Percentiles rank a stretch among this genome's conserved stretches.
Conservation (phyloP, 2,329 filamentous ascomycete species). For the Paecilomyces fulvus region DNA sequence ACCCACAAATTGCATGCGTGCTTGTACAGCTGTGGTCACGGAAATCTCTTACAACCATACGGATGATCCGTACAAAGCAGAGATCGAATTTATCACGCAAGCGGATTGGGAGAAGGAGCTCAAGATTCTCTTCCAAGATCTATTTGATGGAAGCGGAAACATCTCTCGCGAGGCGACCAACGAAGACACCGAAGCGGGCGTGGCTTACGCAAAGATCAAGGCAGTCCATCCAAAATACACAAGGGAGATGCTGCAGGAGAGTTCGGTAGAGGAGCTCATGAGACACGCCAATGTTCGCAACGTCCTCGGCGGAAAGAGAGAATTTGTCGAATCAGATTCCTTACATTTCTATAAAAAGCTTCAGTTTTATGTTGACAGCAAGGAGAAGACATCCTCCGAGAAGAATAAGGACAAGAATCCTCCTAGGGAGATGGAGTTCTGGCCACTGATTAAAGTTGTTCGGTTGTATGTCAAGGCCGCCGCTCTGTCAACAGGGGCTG, state of each 20-base stretch:
- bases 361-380: too few species aligned
- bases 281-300: too few species aligned
- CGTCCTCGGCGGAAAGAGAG: too few species aligned
- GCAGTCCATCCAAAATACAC: too few species aligned
- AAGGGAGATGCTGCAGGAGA: too few species aligned
- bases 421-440: slow-evolving; percentile 29
- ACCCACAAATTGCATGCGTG: slow-evolving; percentile 51
- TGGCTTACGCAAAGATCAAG: slow-evolving; percentile 24
- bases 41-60: slow-evolving; percentile 43
- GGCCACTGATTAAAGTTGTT: slow-evolving; percentile 37
- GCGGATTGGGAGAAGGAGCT: slow-evolving; percentile 49
- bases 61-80: too few species aligned
- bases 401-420: slow-evolving; percentile 39
- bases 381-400: too few species aligned
- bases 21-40: slow-evolving; percentile 54
- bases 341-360: too few species aligned
- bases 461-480: slow-evolving; percentile 43
- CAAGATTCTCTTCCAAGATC: slow-evolving; percentile 39
- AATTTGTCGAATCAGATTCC: too few species aligned
- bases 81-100: not conserved
- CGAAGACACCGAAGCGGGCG: slow-evolving; percentile 37
- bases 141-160: slow-evolving; percentile 34
- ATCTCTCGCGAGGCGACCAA: slow-evolving; percentile 29
- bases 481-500: slow-evolving; percentile 12
- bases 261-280: too few species aligned